Conservation (phyloP, 2,329 filamentous ascomycete species). For the Alternaria sp. region DNA sequence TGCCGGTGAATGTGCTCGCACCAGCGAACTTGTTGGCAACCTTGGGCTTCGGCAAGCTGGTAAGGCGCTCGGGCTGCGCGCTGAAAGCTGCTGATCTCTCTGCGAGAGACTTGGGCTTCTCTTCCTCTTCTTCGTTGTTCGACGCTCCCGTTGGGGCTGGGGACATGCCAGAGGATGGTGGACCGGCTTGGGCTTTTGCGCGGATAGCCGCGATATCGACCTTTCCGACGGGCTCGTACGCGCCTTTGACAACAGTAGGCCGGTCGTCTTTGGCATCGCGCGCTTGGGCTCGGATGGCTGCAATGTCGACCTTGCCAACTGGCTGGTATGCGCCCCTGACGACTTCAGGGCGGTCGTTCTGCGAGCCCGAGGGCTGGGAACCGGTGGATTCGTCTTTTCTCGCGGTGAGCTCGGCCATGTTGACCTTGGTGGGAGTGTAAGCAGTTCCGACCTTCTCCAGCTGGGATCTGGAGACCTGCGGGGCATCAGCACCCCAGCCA, state of each 20-base stretch:
- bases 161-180: constrained; percentile 45
- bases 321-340: constrained; percentile 90
- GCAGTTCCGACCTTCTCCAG: constrained; percentile 91
- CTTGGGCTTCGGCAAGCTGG: constrained; percentile 90
- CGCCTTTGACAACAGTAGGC: constrained; percentile 84
- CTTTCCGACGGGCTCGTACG: constrained; percentile 94
- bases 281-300: constrained; percentile 79
- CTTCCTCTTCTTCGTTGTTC: constrained; percentile 53
- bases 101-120: constrained; percentile 67
- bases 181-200: constrained; percentile 71
- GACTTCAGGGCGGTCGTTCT: constrained; percentile 64
- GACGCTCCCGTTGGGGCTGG: constrained; percentile 53
- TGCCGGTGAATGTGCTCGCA: constrained; percentile 77
- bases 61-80: constrained; percentile 76
- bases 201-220: constrained; percentile 96
- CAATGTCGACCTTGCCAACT: constrained; percentile 96
- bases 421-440: constrained; percentile 94
- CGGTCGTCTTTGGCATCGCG: constrained; percentile 73
- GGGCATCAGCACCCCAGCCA: constrained; percentile 94
- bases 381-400: constrained; percentile 73
- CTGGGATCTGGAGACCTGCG: constrained; percentile 83
- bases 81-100: constrained; percentile 78
- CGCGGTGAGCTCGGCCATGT: constrained; percentile 83
- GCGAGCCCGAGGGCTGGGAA: constrained; percentile 59
- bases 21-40: constrained; percentile 86